These are phyloP conservation scores for Eimeria necatrix DNA, from an alignment of 169 alveolate species.

Conservation along the genomic window DNA sequence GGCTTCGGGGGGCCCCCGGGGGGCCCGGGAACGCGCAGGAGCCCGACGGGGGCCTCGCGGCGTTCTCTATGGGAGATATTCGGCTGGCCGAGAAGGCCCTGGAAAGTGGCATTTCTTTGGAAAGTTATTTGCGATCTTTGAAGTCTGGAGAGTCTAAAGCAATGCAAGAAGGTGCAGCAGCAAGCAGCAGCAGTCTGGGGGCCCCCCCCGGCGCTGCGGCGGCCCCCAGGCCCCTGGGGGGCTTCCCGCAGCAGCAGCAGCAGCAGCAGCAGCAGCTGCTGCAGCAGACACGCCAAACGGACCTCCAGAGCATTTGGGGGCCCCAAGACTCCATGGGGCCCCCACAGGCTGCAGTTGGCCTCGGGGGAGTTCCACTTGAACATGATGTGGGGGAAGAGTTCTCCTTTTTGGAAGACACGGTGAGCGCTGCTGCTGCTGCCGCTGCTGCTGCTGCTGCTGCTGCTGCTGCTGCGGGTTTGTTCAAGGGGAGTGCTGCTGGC, in stretches of 20 bases:
- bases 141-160: not conserved
- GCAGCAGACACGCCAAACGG: not conserved
- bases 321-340: not conserved
- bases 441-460: no score
- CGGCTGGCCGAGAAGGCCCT: conserved; percentile 53
- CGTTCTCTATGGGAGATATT: conserved; percentile 43
- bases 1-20: no score
- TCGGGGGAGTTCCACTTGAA: conserved; percentile 39
- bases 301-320: not conserved
- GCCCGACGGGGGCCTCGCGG: not conserved
- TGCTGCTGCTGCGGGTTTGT: not conserved
- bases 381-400: conserved; percentile 50
- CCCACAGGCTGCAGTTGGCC: conserved; percentile 31
- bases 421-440: conserved; percentile 11
- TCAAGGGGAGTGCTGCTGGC: not conserved
- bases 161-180: not conserved
- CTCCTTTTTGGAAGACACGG: conserved; percentile 15
- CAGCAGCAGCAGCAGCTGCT: not conserved
- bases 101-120: conserved; percentile 38
- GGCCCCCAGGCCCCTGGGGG: not conserved
- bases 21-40: not conserved
- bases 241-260: not conserved
- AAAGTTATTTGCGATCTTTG: not conserved
- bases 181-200: not conserved
- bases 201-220: not conserved